phyloP scores from a whole-genome alignment of 768 basidiomycete species.

The Lentinula detonsa region DNA sequence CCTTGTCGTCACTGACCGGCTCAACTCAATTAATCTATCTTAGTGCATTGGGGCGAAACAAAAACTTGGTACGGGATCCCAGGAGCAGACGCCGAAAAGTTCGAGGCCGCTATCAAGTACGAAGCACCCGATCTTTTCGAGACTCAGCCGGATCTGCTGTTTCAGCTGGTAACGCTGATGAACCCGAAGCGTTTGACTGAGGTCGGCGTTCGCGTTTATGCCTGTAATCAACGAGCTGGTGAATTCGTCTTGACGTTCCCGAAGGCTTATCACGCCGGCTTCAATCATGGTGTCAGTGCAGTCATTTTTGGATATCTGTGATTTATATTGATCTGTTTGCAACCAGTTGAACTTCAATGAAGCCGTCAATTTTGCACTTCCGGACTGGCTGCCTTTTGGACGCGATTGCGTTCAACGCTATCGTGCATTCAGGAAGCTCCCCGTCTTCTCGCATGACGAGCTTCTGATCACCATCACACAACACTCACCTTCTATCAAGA shows the following conservation, averaged over 20 bases:
- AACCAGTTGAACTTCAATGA: conserved; percentile 94
- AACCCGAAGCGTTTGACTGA: conserved; percentile 82
- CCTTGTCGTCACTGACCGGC: conserved; percentile 10
- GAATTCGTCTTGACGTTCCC: conserved; percentile 98
- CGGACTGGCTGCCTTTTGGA: conserved; percentile 89
- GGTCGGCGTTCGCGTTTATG: conserved; percentile 87
- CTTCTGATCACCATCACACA: conserved; percentile 96
- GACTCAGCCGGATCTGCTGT: conserved; percentile 93
- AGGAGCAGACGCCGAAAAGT: conserved; percentile 90
- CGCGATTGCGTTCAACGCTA: conserved; percentile 88
- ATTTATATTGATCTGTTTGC: conserved; percentile 14
- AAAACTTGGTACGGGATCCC: conserved; percentile 99
- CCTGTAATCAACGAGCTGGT: conserved; percentile 93
- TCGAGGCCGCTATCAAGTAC: conserved; percentile 90
- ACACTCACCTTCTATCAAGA: conserved; percentile 87
- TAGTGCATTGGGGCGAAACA: conserved; percentile 99
- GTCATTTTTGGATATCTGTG: conserved; percentile 7
- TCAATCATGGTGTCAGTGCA: conserved; percentile 89
- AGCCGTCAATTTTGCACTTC: conserved; percentile 96
- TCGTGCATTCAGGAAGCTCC: conserved; percentile 84
- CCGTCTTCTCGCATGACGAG: conserved; percentile 98
- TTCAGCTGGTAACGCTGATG: conserved; percentile 97
- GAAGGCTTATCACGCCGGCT: conserved; percentile 96
- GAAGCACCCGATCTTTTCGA: conserved; percentile 98
- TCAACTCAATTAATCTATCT: conserved; percentile 10